Percentiles rank a stretch among this genome's conserved stretches.
Evolutionary conservation across 305 asterid genomes (phyloP).

Genomic region (Coffea humblotiana): DNA sequence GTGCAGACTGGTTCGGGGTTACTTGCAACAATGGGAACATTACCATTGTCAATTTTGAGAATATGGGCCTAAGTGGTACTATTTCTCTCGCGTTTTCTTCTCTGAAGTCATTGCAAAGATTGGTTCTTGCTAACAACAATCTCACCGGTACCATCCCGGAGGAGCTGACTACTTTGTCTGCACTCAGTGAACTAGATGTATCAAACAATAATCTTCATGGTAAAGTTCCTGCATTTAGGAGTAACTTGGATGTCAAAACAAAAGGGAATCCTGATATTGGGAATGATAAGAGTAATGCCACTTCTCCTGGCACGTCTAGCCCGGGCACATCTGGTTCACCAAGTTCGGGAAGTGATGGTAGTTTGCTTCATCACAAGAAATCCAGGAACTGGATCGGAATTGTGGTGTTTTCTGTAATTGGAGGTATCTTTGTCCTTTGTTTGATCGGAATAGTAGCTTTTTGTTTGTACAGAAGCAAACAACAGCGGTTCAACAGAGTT

Average conservation of each 20-base stretch:
- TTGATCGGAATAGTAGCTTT: constrained; percentile 57
- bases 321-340: constrained; percentile 30
- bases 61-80: constrained; percentile 69
- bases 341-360: constrained; percentile 23
- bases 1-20: constrained; percentile 81
- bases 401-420: constrained; percentile 56
- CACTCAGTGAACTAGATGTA: constrained; percentile 64
- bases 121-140: constrained; percentile 77
- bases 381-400: constrained; percentile 47
- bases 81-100: constrained; percentile 67
- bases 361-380: constrained; percentile 26
- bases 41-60: constrained; percentile 75
- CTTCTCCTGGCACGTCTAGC: constrained; percentile 33
- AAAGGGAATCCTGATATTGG: constrained; percentile 73
- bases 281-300: constrained; percentile 41
- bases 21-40: constrained; percentile 74
- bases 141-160: constrained; percentile 72
- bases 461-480: constrained; percentile 68
- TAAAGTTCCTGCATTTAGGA: constrained; percentile 62
- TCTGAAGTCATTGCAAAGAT: constrained; percentile 59
- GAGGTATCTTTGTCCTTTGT: constrained; percentile 52
- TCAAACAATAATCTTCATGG: constrained; percentile 77
- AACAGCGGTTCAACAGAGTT: constrained; percentile 61
- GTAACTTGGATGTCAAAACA: constrained; percentile 50
- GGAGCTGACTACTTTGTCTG: constrained; percentile 54